Evolutionary conservation across 2,329 filamentous ascomycete genomes (phyloP).

Genomic region (Pseudogymnoascus sp.): DNA sequence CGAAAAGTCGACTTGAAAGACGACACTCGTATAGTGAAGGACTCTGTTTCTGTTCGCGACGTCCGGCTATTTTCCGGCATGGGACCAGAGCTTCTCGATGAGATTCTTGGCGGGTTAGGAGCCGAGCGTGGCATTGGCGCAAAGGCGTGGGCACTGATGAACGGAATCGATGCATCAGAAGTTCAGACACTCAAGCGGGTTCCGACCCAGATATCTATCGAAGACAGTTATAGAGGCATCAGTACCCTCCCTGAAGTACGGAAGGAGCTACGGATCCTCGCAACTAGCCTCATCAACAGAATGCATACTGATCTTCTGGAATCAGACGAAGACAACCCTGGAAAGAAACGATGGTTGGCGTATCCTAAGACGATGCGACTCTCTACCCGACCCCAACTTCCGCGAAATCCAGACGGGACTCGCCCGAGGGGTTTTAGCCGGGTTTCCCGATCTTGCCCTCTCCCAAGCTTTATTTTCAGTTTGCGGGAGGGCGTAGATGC

Average conservation of each 20-base stretch:
- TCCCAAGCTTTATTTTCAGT: constrained; percentile 67
- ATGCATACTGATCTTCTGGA: constrained; percentile 70
- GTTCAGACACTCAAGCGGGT: constrained; percentile 63
- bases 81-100: constrained; percentile 55
- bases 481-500: constrained; percentile 47
- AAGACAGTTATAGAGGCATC: constrained; percentile 77
- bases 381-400: constrained; percentile 58
- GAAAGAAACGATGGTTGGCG: constrained; percentile 57
- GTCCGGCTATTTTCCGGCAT: constrained; percentile 56
- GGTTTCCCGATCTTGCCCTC: constrained; percentile 63
- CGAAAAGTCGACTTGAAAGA: constrained; percentile 27
- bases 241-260: constrained; percentile 54
- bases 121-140: constrained; percentile 61
- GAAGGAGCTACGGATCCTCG: constrained; percentile 59
- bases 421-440: constrained; percentile 55
- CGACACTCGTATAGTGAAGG: constrained; percentile 38
- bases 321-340: constrained; percentile 19
- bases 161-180: constrained; percentile 68
- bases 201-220: constrained; percentile 85
- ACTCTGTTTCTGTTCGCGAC: constrained; percentile 54
- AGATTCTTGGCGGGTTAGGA: constrained; percentile 60
- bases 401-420: constrained; percentile 42
- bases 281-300: constrained; percentile 61
- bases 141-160: constrained; percentile 67
- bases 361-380: constrained; percentile 74